Evolutionary conservation across 2,329 filamentous ascomycete genomes (phyloP).

Genomic region (Orbilia ellipsospora): DNA sequence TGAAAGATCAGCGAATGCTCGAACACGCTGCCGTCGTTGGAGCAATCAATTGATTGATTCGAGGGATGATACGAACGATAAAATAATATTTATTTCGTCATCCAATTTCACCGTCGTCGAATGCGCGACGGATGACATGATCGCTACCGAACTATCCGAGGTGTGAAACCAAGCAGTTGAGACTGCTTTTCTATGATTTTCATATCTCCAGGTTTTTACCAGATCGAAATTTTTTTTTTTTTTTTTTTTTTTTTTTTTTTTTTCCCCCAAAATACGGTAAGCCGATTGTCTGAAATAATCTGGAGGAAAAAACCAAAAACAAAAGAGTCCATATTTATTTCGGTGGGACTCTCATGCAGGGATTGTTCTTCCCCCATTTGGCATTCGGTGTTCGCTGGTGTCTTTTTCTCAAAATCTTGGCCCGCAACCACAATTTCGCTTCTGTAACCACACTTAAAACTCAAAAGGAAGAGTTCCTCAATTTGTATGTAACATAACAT

Average conservation of each 20-base stretch:
- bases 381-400: constrained; percentile 27
- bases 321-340: constrained; percentile 34
- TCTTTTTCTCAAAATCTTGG: constrained; percentile 19
- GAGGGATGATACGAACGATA: background rate
- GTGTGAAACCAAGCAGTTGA: constrained; percentile 24
- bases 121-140: constrained; percentile 10
- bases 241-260: no score
- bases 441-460: constrained; percentile 55
- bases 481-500: constrained; percentile 53
- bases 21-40: background rate
- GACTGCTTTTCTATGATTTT: background rate
- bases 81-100: constrained; percentile 22
- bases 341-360: constrained; percentile 19
- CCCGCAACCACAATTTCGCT: constrained; percentile 50
- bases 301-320: background rate
- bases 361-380: constrained; percentile 37
- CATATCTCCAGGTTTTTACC: constrained; percentile 24
- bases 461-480: constrained; percentile 50
- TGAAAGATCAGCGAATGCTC: constrained; percentile 24
- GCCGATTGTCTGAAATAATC: background rate
- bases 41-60: constrained; percentile 23
- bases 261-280: constrained; percentile 2
- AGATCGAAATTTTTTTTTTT: constrained; percentile 27
- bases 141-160: constrained; percentile 19
- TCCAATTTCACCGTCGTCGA: constrained; percentile 34